Percentiles rank a stretch among this genome's conserved stretches.
phyloP scores from a whole-genome alignment of 75 land plant genomes.

The Pinus taeda region DNA sequence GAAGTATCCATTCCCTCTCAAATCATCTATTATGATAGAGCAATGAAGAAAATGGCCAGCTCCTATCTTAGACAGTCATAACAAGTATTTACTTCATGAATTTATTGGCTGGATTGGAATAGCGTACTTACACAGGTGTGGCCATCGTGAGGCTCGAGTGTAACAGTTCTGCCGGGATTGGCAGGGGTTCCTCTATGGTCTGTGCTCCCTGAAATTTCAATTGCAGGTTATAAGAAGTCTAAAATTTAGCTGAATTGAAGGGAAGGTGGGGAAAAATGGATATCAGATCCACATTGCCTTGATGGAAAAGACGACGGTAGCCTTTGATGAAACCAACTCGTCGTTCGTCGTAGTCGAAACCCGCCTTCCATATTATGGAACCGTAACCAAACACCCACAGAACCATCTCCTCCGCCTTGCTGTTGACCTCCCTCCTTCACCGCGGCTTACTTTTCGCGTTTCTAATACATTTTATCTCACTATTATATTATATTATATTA shows the following conservation, averaged over 20 bases:
- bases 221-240: constrained; percentile 2
- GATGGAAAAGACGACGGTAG: constrained; percentile 74
- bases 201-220: constrained; percentile 60
- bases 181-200: constrained; percentile 92
- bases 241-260: neutral
- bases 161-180: constrained; percentile 82
- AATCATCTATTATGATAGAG: too few species aligned
- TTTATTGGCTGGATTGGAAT: too few species aligned
- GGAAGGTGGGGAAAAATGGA: neutral
- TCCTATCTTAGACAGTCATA: too few species aligned
- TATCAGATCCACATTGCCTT: constrained; percentile 33
- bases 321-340: constrained; percentile 68
- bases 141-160: constrained; percentile 61
- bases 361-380: constrained; percentile 82
- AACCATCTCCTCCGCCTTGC: constrained; percentile 39
- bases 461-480: too few species aligned
- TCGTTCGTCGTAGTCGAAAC: constrained; percentile 64
- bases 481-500: too few species aligned
- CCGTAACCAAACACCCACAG: constrained; percentile 94
- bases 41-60: too few species aligned
- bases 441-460: too few species aligned
- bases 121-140: constrained; percentile 59
- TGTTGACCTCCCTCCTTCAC: too few species aligned
- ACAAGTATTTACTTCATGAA: too few species aligned
- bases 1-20: too few species aligned